These are phyloP conservation scores for Jacaranda copaia DNA, from an alignment of 257 asterid genomes.

Conservation along the genomic window DNA sequence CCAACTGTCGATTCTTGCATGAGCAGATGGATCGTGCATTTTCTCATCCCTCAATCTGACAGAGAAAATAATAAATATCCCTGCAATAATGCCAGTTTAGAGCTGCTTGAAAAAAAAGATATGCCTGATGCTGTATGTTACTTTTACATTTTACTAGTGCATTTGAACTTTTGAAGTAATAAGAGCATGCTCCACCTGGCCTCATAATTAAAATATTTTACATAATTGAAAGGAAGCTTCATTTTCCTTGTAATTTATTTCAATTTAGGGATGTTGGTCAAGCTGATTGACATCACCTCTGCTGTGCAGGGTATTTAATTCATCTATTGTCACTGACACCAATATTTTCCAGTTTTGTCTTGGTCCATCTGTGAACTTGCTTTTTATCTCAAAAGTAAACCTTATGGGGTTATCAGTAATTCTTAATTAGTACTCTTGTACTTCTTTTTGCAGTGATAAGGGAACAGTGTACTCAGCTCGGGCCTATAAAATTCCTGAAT, in stretches of 20 bases:
- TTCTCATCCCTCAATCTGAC: not conserved
- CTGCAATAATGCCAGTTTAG: not conserved
- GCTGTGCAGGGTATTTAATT: not conserved
- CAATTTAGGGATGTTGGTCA: not conserved
- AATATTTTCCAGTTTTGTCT: not conserved
- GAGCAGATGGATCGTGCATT: not conserved
- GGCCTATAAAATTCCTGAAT: constrained; percentile 94
- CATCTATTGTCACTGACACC: not conserved
- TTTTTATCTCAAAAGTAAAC: not conserved
- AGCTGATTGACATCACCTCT: not conserved
- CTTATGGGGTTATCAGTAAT: not conserved
- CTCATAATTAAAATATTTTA: not conserved
- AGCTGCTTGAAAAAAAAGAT: not conserved
- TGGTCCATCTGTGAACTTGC: constrained; percentile 1
- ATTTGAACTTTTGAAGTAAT: constrained; percentile 1
- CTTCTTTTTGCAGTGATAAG: constrained; percentile 72
- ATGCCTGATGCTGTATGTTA: not conserved
- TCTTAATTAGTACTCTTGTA: not conserved
- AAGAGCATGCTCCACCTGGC: not conserved
- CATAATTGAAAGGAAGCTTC: not conserved
- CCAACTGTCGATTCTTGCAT: not conserved
- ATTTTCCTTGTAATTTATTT: not conserved
- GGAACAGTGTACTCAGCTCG: constrained; percentile 91
- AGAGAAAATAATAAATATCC: not conserved
- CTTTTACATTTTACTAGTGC: not conserved